phyloP scores from a whole-genome alignment of 2,329 filamentous ascomycete species.

The Phialemoniopsis sp. region DNA sequence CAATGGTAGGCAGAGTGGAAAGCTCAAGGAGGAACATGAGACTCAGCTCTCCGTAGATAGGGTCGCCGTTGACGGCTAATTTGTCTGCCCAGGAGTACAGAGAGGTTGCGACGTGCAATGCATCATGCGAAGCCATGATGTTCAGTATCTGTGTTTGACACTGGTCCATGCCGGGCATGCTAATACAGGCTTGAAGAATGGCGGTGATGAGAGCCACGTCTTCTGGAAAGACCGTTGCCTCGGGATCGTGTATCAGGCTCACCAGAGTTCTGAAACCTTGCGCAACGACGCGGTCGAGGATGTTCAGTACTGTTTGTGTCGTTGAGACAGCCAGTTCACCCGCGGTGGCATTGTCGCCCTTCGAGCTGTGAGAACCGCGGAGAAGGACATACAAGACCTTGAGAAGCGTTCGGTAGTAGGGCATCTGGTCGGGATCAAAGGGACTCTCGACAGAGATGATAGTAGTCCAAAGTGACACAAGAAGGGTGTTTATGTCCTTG shows the following conservation, averaged over 20 bases:
- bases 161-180: constrained; percentile 71
- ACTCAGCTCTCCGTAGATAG: constrained; percentile 89
- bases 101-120: constrained; percentile 75
- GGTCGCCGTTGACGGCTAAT: constrained; percentile 72
- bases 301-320: constrained; percentile 66
- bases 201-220: constrained; percentile 87
- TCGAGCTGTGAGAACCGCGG: constrained; percentile 52
- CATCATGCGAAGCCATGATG: constrained; percentile 66
- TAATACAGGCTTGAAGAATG: constrained; percentile 79
- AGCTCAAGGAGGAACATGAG: constrained; percentile 85
- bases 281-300: constrained; percentile 74
- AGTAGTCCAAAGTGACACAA: constrained; percentile 46
- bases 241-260: constrained; percentile 74
- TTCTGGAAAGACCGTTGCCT: constrained; percentile 61
- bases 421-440: constrained; percentile 45
- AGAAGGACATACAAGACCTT: constrained; percentile 82
- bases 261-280: constrained; percentile 80
- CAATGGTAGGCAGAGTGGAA: constrained; percentile 73
- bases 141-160: constrained; percentile 67
- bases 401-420: constrained; percentile 79
- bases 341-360: constrained; percentile 18
- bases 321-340: constrained; percentile 37
- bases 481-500: constrained; percentile 46
- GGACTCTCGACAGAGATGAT: constrained; percentile 51
- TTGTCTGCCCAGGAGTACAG: constrained; percentile 93